phyloP scores from a whole-genome alignment of 371 early-diverging fungal genomes.

The Mucor plumbeus region DNA sequence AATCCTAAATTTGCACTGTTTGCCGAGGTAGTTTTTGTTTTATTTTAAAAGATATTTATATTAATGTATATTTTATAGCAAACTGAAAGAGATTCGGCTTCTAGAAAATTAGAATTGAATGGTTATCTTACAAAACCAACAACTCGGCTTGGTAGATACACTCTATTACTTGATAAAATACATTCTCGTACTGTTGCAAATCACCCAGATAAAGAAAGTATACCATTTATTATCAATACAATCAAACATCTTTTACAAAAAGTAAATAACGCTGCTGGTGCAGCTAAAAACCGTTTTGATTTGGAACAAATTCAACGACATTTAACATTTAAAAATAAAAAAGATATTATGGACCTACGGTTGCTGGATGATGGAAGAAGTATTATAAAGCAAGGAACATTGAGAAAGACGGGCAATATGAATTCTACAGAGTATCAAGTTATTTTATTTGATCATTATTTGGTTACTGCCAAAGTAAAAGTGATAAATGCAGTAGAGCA shows the following conservation, averaged over 20 bases:
- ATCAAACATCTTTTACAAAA: constrained; percentile 72
- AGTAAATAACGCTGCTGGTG: constrained; percentile 88
- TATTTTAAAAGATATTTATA: background rate
- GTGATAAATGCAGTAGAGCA: constrained; percentile 31
- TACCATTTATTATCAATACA: constrained; percentile 62
- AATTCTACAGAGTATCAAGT: constrained; percentile 67
- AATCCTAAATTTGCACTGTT: constrained; percentile 44
- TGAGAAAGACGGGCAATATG: constrained; percentile 56
- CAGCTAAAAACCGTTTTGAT: constrained; percentile 78
- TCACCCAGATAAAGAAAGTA: constrained; percentile 45
- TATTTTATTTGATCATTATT: constrained; percentile 50
- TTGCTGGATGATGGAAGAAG: constrained; percentile 32
- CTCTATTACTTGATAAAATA: constrained; percentile 23
- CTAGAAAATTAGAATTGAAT: constrained; percentile 75
- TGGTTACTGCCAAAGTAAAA: constrained; percentile 48
- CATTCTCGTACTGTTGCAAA: constrained; percentile 5
- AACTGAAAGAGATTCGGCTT: constrained; percentile 67
- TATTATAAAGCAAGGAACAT: constrained; percentile 43
- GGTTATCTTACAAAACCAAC: constrained; percentile 67
- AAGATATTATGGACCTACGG: constrained; percentile 31
- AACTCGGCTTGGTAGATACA: constrained; percentile 29
- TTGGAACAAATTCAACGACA: constrained; percentile 49
- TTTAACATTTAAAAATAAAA: constrained; percentile 32
- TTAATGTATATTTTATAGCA: constrained; percentile 36
- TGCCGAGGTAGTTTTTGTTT: constrained; percentile 55